Conservation (phyloP, 2,329 filamentous ascomycete genomes). For the Thelonectria discophora region DNA sequence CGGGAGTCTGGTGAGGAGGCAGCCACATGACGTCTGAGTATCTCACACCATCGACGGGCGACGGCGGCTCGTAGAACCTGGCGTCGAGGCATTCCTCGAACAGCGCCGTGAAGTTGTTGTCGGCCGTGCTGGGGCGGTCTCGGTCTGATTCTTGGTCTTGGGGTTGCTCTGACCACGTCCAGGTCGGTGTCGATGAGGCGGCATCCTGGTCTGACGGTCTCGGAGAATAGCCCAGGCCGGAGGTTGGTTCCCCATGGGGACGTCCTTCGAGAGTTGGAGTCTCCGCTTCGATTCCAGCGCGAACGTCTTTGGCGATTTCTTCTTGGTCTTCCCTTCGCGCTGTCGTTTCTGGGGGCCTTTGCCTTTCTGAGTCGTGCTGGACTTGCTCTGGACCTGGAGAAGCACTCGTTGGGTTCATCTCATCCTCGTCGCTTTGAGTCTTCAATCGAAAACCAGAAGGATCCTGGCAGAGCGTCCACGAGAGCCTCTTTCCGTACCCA, state of each 20-base stretch:
- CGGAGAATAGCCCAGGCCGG: conserved; percentile 1
- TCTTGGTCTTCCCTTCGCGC: neutral
- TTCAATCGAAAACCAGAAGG: neutral
- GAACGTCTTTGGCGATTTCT: neutral
- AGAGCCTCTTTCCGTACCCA: conserved; percentile 35
- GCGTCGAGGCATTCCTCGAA: neutral
- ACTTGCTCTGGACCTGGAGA: neutral
- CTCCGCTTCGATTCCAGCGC: neutral
- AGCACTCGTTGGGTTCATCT: neutral
- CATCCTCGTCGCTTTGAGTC: neutral
- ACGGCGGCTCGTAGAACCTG: neutral
- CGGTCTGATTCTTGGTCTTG: neutral
- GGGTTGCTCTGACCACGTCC: conserved; percentile 13
- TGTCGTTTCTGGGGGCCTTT: neutral
- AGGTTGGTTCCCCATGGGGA: neutral
- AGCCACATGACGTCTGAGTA: conserved; percentile 1
- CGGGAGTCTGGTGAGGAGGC: neutral
- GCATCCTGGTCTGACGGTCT: conserved; percentile 12
- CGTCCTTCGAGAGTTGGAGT: neutral
- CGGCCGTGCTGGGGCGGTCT: neutral
- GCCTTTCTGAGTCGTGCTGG: too few relatives aligned
- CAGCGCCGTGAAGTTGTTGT: neutral
- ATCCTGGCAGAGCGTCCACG: conserved; percentile 30
- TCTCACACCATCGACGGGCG: neutral
- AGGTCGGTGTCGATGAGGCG: neutral